Conservation (phyloP, 805 yeast genomes). For the Candida berthetii region DNA sequence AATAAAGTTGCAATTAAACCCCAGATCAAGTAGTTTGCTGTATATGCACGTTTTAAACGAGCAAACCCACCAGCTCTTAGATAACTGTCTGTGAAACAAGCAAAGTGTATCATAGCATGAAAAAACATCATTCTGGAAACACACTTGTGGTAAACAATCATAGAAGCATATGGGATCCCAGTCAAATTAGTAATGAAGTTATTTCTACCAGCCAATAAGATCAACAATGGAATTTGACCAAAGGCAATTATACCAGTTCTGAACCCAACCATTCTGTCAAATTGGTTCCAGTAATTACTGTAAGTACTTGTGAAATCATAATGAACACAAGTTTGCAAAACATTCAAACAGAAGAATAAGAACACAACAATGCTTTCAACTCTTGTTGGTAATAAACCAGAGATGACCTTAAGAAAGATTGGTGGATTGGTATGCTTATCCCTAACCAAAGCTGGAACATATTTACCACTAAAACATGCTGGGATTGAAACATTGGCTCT, state of each 20-base stretch:
- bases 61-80: slow-evolving; percentile 1
- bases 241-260: slow-evolving; percentile 20
- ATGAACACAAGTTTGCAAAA: not conserved
- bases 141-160: slow-evolving; percentile 65
- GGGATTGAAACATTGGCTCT: slow-evolving; percentile 9
- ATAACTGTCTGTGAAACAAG: slow-evolving; percentile 2
- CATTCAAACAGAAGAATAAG: slow-evolving; percentile 22
- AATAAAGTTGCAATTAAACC: slow-evolving; percentile 36
- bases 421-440: slow-evolving; percentile 3
- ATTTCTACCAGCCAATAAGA: slow-evolving; percentile 67
- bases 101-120: not conserved
- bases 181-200: slow-evolving; percentile 55
- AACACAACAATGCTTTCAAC: slow-evolving; percentile 20
- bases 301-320: not conserved
- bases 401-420: not conserved
- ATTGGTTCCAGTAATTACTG: not conserved
- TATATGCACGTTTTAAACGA: not conserved
- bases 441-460: not conserved
- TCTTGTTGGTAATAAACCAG: not conserved
- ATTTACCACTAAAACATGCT: not conserved
- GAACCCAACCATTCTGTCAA: not conserved
- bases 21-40: slow-evolving; percentile 7
- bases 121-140: slow-evolving; percentile 34
- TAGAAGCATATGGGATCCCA: slow-evolving; percentile 58
- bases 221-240: slow-evolving; percentile 43